A percentile compares a stretch with the other conserved stretches of the same genome.
phyloP scores from a whole-genome alignment of 2,329 filamentous ascomycete genomes.

The Fonsecaea pedrosoi region DNA sequence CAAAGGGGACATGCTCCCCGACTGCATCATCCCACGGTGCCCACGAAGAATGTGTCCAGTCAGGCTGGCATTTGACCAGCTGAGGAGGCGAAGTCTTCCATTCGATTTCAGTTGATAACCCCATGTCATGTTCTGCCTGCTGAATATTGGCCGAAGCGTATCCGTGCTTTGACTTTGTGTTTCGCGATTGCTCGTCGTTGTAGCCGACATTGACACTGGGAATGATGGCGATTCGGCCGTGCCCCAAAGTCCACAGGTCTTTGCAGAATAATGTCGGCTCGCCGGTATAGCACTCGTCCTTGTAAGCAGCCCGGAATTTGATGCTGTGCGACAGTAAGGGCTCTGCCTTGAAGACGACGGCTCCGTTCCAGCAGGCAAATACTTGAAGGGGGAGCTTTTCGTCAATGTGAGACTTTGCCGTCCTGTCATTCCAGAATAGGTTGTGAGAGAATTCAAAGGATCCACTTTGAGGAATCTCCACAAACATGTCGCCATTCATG shows the following conservation, averaged over 20 bases:
- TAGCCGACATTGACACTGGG: conserved; percentile 65
- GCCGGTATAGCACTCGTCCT: conserved; percentile 60
- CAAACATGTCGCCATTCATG: conserved; percentile 63
- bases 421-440: conserved; percentile 61
- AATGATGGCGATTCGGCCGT: conserved; percentile 62
- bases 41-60: conserved; percentile 28
- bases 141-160: conserved; percentile 46
- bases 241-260: conserved; percentile 61
- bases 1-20: conserved; percentile 17
- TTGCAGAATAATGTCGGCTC: conserved; percentile 65
- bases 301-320: conserved; percentile 52
- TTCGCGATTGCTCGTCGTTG: conserved; percentile 52
- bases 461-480: conserved; percentile 58
- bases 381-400: conserved; percentile 61
- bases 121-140: conserved; percentile 22
- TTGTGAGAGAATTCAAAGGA: conserved; percentile 59
- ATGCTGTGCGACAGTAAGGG: conserved; percentile 57
- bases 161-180: conserved; percentile 60
- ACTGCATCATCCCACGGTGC: conserved; percentile 25
- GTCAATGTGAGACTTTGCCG: conserved; percentile 45
- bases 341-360: conserved; percentile 55
- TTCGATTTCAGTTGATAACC: conserved; percentile 27
- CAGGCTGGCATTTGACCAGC: conserved; percentile 38
- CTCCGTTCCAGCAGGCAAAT: conserved; percentile 68
- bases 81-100: conserved; percentile 39